phyloP scores from a whole-genome alignment of 2,329 filamentous ascomycete genomes.

The Aspergillus phoenicis region DNA sequence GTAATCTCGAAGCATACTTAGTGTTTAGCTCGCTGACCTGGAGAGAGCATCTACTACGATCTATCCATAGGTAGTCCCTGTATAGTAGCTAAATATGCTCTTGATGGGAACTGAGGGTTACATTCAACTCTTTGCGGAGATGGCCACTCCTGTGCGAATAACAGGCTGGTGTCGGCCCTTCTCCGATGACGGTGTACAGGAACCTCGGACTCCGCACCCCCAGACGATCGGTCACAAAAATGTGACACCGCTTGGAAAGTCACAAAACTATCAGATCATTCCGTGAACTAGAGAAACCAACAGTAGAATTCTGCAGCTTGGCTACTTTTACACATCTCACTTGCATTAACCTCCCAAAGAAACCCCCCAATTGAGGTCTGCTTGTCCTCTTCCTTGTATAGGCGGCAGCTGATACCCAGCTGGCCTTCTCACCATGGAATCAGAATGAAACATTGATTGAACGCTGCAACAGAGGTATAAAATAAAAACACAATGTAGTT shows the following conservation, averaged over 20 bases:
- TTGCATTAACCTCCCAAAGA: not conserved
- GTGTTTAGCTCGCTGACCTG: too few species aligned
- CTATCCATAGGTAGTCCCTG: not conserved
- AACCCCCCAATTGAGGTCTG: not conserved
- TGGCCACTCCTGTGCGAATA: too few species aligned
- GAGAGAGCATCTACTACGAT: not conserved
- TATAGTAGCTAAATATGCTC: too few species aligned
- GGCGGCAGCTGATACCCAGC: not conserved
- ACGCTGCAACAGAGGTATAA: constrained; percentile 16
- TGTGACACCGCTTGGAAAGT: not conserved
- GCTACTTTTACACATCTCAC: constrained; percentile 9
- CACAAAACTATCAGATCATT: not conserved
- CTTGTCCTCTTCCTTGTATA: not conserved
- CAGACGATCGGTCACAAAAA: not conserved
- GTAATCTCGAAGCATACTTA: too few species aligned
- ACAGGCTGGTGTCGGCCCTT: not conserved
- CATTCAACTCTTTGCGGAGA: too few species aligned
- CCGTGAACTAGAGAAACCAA: not conserved
- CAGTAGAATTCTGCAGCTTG: not conserved
- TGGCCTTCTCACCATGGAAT: not conserved
- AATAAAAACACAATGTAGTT: constrained; percentile 5
- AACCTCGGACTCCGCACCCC: not conserved
- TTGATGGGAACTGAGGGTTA: too few species aligned
- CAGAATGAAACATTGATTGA: constrained; percentile 12
- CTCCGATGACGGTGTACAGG: not conserved